Conservation (phyloP, 1,284 basidiomycete species). For the Cryptococcus maquisensis region DNA sequence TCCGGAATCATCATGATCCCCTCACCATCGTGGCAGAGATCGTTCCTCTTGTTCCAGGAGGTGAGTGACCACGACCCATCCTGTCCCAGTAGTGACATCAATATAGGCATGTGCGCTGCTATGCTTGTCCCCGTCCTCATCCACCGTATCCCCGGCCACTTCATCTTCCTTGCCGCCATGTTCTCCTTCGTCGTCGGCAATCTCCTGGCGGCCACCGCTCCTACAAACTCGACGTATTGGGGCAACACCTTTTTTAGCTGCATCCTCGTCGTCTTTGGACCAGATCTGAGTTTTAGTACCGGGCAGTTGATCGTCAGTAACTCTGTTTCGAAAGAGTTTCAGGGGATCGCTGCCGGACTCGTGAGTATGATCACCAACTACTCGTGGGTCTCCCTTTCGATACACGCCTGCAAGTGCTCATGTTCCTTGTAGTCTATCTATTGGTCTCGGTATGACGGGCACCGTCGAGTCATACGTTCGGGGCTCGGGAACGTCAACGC, state of each 20-base stretch:
- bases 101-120: conserved; percentile 21
- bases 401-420: not conserved
- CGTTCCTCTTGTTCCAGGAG: conserved; percentile 12
- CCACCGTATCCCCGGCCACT: conserved; percentile 17
- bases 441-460: conserved; percentile 20
- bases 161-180: conserved; percentile 30
- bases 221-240: conserved; percentile 22
- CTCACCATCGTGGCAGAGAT: conserved; percentile 23
- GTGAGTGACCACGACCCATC: not conserved
- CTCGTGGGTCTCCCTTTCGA: conserved; percentile 8
- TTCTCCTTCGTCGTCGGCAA: conserved; percentile 25
- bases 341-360: conserved; percentile 25
- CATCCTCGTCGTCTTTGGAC: conserved; percentile 14
- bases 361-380: conserved; percentile 23
- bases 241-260: conserved; percentile 17
- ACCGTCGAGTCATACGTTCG: conserved; percentile 17
- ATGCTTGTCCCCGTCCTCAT: conserved; percentile 23
- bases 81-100: not conserved
- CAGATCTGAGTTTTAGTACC: conserved; percentile 16
- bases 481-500: not conserved
- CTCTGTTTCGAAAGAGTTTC: conserved; percentile 17
- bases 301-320: conserved; percentile 18
- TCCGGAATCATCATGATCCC: conserved; percentile 18
- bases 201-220: conserved; percentile 19
- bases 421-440: conserved; percentile 9